phyloP scores from a whole-genome alignment of 2,329 filamentous ascomycete species.

The Fusarium robinianum region DNA sequence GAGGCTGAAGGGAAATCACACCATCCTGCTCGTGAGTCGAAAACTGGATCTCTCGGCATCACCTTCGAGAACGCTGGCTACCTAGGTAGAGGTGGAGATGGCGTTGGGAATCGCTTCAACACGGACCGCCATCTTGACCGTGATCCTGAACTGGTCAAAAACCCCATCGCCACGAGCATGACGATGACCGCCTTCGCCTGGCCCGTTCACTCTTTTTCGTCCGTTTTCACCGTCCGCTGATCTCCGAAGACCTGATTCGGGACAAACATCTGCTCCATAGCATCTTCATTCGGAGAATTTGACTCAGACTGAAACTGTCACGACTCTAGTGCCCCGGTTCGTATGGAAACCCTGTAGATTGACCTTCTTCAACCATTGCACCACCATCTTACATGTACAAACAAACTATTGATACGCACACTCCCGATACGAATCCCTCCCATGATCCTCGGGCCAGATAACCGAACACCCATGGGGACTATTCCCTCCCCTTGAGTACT shows the following conservation, averaged over 20 bases:
- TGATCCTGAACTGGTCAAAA: constrained; percentile 5
- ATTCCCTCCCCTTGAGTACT: constrained; percentile 11
- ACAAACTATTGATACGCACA: constrained; percentile 16
- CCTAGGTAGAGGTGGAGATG: constrained; percentile 10
- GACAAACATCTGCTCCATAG: constrained; percentile 4
- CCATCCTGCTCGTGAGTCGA: constrained; percentile 1
- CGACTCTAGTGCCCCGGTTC: too few species aligned
- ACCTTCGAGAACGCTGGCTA: constrained; percentile 18
- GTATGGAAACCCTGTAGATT: too few species aligned
- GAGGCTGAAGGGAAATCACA: constrained; percentile 12
- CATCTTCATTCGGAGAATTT: constrained; percentile 1
- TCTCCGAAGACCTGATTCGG: constrained; percentile 9
- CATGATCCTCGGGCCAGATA: constrained; percentile 14
- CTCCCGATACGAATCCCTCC: constrained; percentile 21
- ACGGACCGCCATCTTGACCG: constrained; percentile 15
- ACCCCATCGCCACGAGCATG: constrained; percentile 5
- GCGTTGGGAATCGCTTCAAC: constrained; percentile 10
- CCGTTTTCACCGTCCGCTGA: constrained; percentile 8
- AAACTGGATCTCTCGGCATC: constrained; percentile 11
- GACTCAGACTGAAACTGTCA: too few species aligned
- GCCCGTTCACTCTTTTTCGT: constrained; percentile 4
- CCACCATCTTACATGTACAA: too few species aligned
- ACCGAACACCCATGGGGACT: constrained; percentile 9
- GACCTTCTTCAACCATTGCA: too few species aligned
- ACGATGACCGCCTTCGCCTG: constrained; percentile 5